Evolutionary conservation across 148 eudicot species (phyloP), one percentile per base, ranked within the genome.

Genomic region (Camellia japonica): DNA sequence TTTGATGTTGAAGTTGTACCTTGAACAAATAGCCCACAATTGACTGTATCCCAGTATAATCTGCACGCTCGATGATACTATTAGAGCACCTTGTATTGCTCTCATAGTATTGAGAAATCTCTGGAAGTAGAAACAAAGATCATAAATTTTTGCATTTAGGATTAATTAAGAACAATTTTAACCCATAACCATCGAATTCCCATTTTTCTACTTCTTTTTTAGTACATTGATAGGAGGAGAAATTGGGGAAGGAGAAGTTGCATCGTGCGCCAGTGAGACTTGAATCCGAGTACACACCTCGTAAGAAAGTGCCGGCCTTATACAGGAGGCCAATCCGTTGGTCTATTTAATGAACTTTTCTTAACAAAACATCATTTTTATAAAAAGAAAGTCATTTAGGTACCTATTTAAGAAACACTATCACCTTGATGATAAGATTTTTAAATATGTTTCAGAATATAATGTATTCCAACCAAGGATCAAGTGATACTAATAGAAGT

Each of bases 21-120:
- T 96, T 83, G 99, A 92, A 83, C 90, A 96, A 69, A 96, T 96
- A 80, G 95, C 99, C 99, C 99, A 96, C 76, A 96, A 84, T 81
- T 96, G 99, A 86, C 99, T 96, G 69, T 91, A 96, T 3, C 99
- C 99, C 79, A 96, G 86, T 51, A 96, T 94, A 80, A 96, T 92
- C 88, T 96, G 99, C 85, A 96, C 87, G n/a, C 98, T 96, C 74
- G 99, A 96, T 79, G 98, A 97, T 56, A 92, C 99, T 67, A 96
- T 96, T 44, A 96, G 78, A 79, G 99, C 98, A 41, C 99, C 99
- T 89, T 96, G 99, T 78, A 90, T 88, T 60, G 98, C 98, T 84
- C 95, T 84, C 97, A 96, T 96, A 67, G 98, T 91, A 82, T 64
- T 89, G 44, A 89, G 81, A 81, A 96, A 96, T 82, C 94, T 91